These are phyloP conservation scores for Calocybe cyanea DNA, from an alignment of 768 basidiomycete genomes.

Conservation along the genomic window DNA sequence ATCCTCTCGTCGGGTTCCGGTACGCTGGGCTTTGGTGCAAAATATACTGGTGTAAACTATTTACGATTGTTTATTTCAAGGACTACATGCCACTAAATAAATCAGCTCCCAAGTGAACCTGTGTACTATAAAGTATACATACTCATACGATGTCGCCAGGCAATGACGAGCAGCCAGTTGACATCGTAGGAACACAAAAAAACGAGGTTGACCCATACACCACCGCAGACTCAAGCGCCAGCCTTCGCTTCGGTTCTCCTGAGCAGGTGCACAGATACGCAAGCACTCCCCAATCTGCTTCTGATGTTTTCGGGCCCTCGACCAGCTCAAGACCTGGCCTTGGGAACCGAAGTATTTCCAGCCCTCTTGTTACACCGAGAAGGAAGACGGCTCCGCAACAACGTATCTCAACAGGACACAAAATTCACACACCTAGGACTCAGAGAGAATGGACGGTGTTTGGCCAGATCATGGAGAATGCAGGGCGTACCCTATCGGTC, in stretches of 20 bases:
- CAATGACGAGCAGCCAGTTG: too few species aligned
- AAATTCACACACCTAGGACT: conserved; percentile 13
- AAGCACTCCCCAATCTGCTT: conserved; percentile 2
- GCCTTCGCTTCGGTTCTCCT: conserved; percentile 23
- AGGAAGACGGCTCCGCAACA: conserved; percentile 10
- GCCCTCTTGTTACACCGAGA: conserved; percentile 14
- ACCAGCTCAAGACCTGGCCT: conserved; percentile 14
- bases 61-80: too few species aligned
- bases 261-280: conserved; percentile 15
- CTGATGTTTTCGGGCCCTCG: conserved; percentile 2
- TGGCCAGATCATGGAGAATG: conserved; percentile 68
- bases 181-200: too few species aligned
- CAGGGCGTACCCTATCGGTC: conserved; percentile 29
- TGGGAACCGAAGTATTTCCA: conserved; percentile 19
- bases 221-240: not conserved
- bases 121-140: too few species aligned
- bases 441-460: conserved; percentile 63
- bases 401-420: conserved; percentile 13
- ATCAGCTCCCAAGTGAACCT: too few species aligned
- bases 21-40: too few species aligned
- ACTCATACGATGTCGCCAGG: too few species aligned
- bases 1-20: too few species aligned
- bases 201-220: not conserved
- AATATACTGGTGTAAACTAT: too few species aligned
- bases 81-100: too few species aligned